Conservation (phyloP, 495 filamentous ascomycete genomes). For the Parachaetomium inaequale region DNA sequence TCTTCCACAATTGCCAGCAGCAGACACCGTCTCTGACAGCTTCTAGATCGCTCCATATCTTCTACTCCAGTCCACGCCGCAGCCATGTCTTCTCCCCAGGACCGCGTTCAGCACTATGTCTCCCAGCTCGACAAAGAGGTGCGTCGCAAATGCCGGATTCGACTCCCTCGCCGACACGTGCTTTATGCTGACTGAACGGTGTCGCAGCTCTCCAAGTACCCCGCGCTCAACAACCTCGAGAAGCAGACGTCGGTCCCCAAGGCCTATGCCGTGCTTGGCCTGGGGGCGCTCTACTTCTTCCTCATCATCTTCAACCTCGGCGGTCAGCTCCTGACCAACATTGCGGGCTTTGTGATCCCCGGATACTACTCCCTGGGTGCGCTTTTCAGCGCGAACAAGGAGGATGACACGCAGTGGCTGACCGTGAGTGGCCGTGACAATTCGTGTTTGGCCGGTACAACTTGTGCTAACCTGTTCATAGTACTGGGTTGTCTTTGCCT, state of each 20-base stretch:
- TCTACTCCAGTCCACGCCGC: not conserved
- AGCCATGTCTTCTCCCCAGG: constrained; percentile 74
- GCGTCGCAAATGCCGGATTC: constrained; percentile 36
- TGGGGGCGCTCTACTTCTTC: constrained; percentile 89
- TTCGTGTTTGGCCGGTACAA: not conserved
- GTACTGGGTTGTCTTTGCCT: constrained; percentile 97
- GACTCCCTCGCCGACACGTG: constrained; percentile 8
- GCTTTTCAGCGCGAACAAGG: constrained; percentile 73
- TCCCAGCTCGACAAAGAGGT: constrained; percentile 97
- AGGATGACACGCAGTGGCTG: constrained; percentile 89
- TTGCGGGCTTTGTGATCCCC: constrained; percentile 89
- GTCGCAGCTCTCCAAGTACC: constrained; percentile 90
- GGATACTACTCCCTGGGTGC: constrained; percentile 94
- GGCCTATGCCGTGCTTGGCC: constrained; percentile 88
- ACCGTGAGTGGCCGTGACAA: constrained; percentile 44
- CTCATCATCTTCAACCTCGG: constrained; percentile 99
- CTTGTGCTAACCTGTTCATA: constrained; percentile 42
- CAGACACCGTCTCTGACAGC: constrained; percentile 2
- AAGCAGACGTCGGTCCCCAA: constrained; percentile 92
- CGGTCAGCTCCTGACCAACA: constrained; percentile 92
- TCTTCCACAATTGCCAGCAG: not conserved
- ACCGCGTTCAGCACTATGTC: constrained; percentile 82
- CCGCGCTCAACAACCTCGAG: constrained; percentile 91
- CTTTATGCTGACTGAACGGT: constrained; percentile 19
- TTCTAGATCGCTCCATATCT: not conserved